Evolutionary conservation across 441 rosid genomes (phyloP), one percentile per base, ranked within the genome.

Genomic region (Jatropha multifida): DNA sequence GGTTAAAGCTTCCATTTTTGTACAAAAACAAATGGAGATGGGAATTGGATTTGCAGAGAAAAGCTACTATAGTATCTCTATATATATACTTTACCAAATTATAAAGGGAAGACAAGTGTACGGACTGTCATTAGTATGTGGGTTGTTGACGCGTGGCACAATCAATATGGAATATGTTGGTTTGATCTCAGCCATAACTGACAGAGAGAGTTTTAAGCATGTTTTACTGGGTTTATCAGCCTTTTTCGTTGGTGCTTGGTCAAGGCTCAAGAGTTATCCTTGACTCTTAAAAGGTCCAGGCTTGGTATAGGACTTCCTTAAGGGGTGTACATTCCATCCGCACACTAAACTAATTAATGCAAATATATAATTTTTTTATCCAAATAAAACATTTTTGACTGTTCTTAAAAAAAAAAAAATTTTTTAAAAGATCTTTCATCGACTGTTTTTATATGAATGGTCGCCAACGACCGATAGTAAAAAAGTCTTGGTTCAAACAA

Each of bases 1-100:
- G 13, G 77, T 75, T 20, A 81, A 55, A 76, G 84, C 71, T 59
- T 75, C 83, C 86, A 84, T 83, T 37, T 2, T 13, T 64, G 15
- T 7, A 3, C 13, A 14, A n/a, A 11, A 61, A 26, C 15, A n/a
- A 64, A 13, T 23, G 2, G 42, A 38, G 26, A 64, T 20, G 54
- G 15, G 27, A 32, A 32, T 13, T 48, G 65, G 49, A 74, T 37
- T 62, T 60, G 64, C 18, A 4, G 17, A 8, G 48, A 32, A 12
- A 20, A 59, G 42, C 42, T 58, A 63, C 32, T 23, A 40, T 44
- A 46, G 7, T 59, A 60, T 18, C 4, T 23, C 20, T 67, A 7
- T 64, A 20, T 23, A 62, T 23, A 49, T 59, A 60, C 23, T n/a
- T 12, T 46, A 26, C 20, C 15, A 3, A 5, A 56, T 55, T 7